Conservation (phyloP, 176 grass and related monocot genomes). For the Canna indica region DNA sequence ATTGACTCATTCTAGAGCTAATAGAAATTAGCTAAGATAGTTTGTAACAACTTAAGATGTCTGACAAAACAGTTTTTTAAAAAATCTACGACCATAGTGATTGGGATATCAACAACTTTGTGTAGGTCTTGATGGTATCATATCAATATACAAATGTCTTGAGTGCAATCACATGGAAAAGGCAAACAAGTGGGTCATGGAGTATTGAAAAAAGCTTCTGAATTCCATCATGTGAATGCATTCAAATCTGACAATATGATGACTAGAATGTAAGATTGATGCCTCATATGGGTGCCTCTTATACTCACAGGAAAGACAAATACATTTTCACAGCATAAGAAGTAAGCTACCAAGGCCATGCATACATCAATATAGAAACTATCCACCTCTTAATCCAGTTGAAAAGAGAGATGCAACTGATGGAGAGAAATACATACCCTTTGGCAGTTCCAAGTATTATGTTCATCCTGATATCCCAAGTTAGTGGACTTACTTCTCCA, state of each 20-base stretch:
- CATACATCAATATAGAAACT: neutral
- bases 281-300: too few species aligned
- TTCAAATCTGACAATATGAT: neutral
- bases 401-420: neutral
- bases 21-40: neutral
- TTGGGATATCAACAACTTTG: neutral
- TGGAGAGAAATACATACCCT: slow-evolving; percentile 47
- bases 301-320: too few species aligned
- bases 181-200: too few species aligned
- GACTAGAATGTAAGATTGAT: neutral
- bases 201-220: neutral
- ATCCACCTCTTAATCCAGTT: neutral
- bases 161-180: neutral
- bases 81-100: neutral
- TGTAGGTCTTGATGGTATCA: neutral
- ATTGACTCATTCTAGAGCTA: neutral
- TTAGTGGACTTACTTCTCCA: slow-evolving; percentile 50
- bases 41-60: neutral
- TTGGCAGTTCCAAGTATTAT: slow-evolving; percentile 93
- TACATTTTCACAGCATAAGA: neutral
- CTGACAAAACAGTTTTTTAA: neutral
- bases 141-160: neutral
- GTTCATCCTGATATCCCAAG: slow-evolving; percentile 91
- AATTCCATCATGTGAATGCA: neutral
- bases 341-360: neutral